Percentiles rank a stretch among this genome's conserved stretches.
phyloP scores from a whole-genome alignment of 2,329 filamentous ascomycete genomes.

The Fusarium chuoi region DNA sequence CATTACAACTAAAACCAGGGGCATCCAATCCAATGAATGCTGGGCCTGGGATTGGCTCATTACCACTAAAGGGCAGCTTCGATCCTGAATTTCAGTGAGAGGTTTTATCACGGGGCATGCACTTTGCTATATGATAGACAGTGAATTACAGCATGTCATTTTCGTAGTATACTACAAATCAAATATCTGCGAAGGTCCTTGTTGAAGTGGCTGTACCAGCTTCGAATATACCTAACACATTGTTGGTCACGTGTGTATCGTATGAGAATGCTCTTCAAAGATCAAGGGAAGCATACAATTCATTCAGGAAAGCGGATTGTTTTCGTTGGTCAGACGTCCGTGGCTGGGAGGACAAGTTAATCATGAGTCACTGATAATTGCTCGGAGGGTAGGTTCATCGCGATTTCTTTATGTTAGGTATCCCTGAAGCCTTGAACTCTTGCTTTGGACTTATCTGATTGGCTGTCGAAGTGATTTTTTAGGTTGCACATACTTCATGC shows the following conservation, averaged over 20 bases:
- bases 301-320: background rate
- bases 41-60: background rate
- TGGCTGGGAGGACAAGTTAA: background rate
- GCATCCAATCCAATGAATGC: background rate
- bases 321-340: background rate
- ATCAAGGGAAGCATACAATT: background rate
- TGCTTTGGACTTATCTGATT: constrained; percentile 2
- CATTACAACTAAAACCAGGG: background rate
- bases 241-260: background rate
- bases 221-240: background rate
- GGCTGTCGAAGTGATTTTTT: constrained; percentile 9
- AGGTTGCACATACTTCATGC: constrained; percentile 21
- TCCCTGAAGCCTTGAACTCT: background rate
- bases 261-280: background rate
- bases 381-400: background rate
- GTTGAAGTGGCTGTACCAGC: background rate
- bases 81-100: background rate
- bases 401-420: background rate
- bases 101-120: background rate
- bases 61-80: background rate
- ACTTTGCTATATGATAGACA: background rate
- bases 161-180: background rate
- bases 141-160: background rate
- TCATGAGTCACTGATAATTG: background rate
- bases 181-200: background rate